Evolutionary conservation across 1,284 basidiomycete species (phyloP).

Genomic region (Tylopilus sp.): DNA sequence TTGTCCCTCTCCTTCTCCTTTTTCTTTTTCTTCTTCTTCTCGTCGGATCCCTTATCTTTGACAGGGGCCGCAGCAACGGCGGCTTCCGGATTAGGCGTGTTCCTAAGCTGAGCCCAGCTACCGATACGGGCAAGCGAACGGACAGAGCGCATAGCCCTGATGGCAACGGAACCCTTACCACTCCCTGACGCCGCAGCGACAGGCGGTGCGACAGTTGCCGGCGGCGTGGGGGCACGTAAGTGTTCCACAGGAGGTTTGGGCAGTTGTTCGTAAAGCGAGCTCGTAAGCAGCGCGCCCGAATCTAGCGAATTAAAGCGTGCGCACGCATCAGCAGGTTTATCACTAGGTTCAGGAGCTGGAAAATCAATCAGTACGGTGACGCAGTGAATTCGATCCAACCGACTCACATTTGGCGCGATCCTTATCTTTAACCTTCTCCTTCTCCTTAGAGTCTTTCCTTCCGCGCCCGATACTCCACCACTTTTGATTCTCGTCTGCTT

Average conservation of each 20-base stretch:
- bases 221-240: conserved; percentile 20
- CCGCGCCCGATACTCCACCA: conserved; percentile 79
- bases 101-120: conserved; percentile 63
- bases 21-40: conserved; percentile 38
- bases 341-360: conserved; percentile 48
- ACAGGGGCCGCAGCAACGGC: conserved; percentile 12
- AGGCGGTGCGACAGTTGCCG: conserved; percentile 29
- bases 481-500: conserved; percentile 62
- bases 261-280: conserved; percentile 4
- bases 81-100: conserved; percentile 35
- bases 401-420: conserved; percentile 46
- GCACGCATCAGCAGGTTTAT: conserved; percentile 35
- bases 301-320: conserved; percentile 66
- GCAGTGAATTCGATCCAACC: not conserved
- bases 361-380: conserved; percentile 20
- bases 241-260: conserved; percentile 12
- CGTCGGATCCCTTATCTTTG: conserved; percentile 37
- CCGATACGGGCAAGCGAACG: conserved; percentile 68
- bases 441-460: conserved; percentile 64
- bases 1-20: conserved; percentile 22
- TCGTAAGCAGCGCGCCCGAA: conserved; percentile 51
- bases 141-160: conserved; percentile 74
- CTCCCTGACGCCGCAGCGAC: conserved; percentile 7
- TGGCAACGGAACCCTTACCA: conserved; percentile 59
- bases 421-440: conserved; percentile 42